phyloP scores from a whole-genome alignment of 805 yeast genomes.

The Pichia heedii region DNA sequence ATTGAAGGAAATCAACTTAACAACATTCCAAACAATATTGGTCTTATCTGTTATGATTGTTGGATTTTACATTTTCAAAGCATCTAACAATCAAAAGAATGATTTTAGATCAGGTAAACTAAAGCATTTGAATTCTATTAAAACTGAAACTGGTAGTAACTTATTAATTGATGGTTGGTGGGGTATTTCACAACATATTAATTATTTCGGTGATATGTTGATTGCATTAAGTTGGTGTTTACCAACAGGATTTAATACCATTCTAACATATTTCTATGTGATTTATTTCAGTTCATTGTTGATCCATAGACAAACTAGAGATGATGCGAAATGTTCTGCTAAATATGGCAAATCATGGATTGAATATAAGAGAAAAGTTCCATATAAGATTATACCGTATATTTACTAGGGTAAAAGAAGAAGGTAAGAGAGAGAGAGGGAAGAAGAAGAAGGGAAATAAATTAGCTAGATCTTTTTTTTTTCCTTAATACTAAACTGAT shows the following conservation, averaged over 20 bases:
- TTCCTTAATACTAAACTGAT: too few relatives aligned
- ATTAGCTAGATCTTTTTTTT: not conserved
- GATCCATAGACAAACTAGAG: slow-evolving; percentile 83
- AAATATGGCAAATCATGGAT: slow-evolving; percentile 87
- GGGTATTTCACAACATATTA: slow-evolving; percentile 86
- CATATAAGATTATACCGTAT: slow-evolving; percentile 85
- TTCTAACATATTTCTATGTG: slow-evolving; percentile 81
- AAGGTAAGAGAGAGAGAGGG: too few relatives aligned
- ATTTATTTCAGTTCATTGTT: slow-evolving; percentile 74
- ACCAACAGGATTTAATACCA: slow-evolving; percentile 74
- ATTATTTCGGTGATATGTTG: slow-evolving; percentile 93
- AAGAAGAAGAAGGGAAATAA: too few relatives aligned
- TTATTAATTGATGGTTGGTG: slow-evolving; percentile 93
- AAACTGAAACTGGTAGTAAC: slow-evolving; percentile 69
- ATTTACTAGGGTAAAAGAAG: slow-evolving; percentile 60
- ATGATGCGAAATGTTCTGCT: slow-evolving; percentile 78
- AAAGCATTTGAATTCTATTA: slow-evolving; percentile 55
- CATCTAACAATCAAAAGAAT: slow-evolving; percentile 78
- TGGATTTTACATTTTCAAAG: slow-evolving; percentile 79
- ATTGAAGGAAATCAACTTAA: slow-evolving; percentile 49
- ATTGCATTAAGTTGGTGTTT: slow-evolving; percentile 89
- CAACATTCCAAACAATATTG: slow-evolving; percentile 28
- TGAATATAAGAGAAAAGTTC: slow-evolving; percentile 71
- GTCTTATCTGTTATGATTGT: slow-evolving; percentile 36
- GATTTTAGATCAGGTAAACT: slow-evolving; percentile 74